Evolutionary conservation across 2,329 filamentous ascomycete genomes (phyloP).

Genomic region (Helotiales sp.): DNA sequence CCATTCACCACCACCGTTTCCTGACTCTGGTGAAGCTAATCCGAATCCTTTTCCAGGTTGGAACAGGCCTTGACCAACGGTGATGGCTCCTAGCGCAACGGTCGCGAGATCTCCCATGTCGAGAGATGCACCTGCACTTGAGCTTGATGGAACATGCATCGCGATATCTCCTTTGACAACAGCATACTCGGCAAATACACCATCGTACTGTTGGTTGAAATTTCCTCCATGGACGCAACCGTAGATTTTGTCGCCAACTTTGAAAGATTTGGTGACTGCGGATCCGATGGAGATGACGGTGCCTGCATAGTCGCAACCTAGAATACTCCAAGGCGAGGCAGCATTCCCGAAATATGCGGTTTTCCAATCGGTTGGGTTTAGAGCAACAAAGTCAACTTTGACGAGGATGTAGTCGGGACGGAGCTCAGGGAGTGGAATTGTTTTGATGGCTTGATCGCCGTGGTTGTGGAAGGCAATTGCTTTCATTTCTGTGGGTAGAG

Average conservation of each 20-base stretch:
- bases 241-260: conserved; percentile 19
- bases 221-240: conserved; percentile 20
- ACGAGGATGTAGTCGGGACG: conserved; percentile 17
- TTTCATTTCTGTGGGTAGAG: too few relatives aligned
- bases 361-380: conserved; percentile 23
- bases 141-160: conserved; percentile 12
- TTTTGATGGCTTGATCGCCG: not conserved
- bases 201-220: conserved; percentile 13
- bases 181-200: conserved; percentile 22
- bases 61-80: conserved; percentile 23
- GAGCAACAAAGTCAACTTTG: conserved; percentile 16
- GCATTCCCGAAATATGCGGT: not conserved
- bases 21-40: conserved; percentile 10
- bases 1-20: conserved; percentile 12
- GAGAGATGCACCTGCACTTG: not conserved
- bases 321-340: conserved; percentile 8
- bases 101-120: conserved; percentile 15
- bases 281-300: conserved; percentile 18
- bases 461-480: conserved; percentile 1
- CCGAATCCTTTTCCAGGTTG: conserved; percentile 15
- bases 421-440: conserved; percentile 11
- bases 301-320: conserved; percentile 23
- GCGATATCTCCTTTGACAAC: conserved; percentile 18
- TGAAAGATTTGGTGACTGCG: conserved; percentile 19
- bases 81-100: conserved; percentile 17